Conservation (phyloP, 768 basidiomycete species). For the Rubroboletus pulcherrimus region DNA sequence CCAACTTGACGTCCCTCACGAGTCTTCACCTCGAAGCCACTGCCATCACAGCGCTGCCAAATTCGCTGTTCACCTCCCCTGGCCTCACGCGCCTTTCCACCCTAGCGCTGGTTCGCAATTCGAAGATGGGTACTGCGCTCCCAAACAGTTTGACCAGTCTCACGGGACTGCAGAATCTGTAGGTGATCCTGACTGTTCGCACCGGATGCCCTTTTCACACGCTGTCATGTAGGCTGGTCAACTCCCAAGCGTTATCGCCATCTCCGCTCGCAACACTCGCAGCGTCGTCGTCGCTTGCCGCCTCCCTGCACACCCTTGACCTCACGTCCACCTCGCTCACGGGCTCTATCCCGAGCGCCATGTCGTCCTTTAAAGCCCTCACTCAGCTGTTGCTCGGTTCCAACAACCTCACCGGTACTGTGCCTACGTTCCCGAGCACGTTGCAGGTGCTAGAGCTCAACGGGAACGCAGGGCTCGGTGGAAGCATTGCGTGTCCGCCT, state of each 20-base stretch:
- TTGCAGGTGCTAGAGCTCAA: slow-evolving; percentile 34
- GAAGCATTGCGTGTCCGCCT: slow-evolving; percentile 19
- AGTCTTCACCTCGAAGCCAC: slow-evolving; percentile 42
- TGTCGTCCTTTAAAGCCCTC: slow-evolving; percentile 35
- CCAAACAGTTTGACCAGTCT: slow-evolving; percentile 34
- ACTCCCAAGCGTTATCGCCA: slow-evolving; percentile 32
- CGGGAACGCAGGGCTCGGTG: slow-evolving; percentile 37
- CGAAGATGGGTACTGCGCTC: slow-evolving; percentile 35
- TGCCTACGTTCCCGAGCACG: slow-evolving; percentile 35
- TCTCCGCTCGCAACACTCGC: slow-evolving; percentile 32
- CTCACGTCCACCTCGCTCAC: slow-evolving; percentile 39
- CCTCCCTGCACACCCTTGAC: slow-evolving; percentile 36
- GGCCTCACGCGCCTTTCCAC: slow-evolving; percentile 33
- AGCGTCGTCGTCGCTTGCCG: slow-evolving; percentile 30
- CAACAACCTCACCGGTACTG: slow-evolving; percentile 35
- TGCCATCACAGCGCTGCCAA: slow-evolving; percentile 34
- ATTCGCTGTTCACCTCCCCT: slow-evolving; percentile 32
- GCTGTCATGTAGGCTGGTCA: slow-evolving; percentile 29
- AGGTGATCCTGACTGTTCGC: slow-evolving; percentile 11
- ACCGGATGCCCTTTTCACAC: slow-evolving; percentile 1
- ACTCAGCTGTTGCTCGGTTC: slow-evolving; percentile 37
- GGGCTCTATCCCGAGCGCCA: slow-evolving; percentile 32
- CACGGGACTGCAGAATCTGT: slow-evolving; percentile 38
- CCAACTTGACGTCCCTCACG: slow-evolving; percentile 34
- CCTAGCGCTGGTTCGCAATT: slow-evolving; percentile 39